Evolutionary conservation across 1,284 basidiomycete species (phyloP).

Genomic region (Uromyces viciae-fabae): DNA sequence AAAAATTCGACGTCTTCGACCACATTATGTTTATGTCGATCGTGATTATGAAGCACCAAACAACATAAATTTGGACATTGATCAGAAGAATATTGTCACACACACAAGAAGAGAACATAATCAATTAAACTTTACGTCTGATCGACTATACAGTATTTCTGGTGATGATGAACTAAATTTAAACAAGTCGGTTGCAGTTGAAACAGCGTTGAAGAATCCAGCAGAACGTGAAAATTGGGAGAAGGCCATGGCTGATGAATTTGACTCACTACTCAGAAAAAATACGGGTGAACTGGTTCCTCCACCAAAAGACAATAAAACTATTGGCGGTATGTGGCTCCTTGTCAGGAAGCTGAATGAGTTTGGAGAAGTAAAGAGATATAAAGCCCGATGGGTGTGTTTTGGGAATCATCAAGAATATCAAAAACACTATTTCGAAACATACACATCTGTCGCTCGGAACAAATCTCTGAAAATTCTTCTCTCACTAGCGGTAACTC

Average conservation of each 20-base stretch:
- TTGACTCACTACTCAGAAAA: neutral
- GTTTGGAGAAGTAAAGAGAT: neutral
- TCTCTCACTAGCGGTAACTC: neutral
- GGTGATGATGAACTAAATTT: neutral
- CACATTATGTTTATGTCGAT: neutral
- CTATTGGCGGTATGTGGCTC: conserved; percentile 26
- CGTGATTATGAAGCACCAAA: neutral
- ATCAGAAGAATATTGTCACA: neutral
- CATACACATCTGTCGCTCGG: neutral
- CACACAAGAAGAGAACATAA: neutral
- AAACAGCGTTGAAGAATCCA: neutral
- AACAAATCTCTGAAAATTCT: neutral
- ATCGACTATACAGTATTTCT: neutral
- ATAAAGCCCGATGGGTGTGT: conserved; percentile 15
- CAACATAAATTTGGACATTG: neutral
- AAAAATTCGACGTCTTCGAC: neutral
- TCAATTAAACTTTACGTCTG: neutral
- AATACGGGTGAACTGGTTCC: conserved; percentile 14
- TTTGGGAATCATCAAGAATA: conserved; percentile 21
- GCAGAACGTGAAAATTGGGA: neutral
- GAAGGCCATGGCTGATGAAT: neutral
- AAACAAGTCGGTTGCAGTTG: neutral
- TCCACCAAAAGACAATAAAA: neutral
- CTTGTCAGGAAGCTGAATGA: conserved; percentile 3
- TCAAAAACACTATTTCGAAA: neutral